Percentiles rank a stretch among this genome's conserved stretches.
These are phyloP conservation scores for Penicillium waksmanii DNA, from an alignment of 495 filamentous ascomycete genomes.

Conservation along the genomic window DNA sequence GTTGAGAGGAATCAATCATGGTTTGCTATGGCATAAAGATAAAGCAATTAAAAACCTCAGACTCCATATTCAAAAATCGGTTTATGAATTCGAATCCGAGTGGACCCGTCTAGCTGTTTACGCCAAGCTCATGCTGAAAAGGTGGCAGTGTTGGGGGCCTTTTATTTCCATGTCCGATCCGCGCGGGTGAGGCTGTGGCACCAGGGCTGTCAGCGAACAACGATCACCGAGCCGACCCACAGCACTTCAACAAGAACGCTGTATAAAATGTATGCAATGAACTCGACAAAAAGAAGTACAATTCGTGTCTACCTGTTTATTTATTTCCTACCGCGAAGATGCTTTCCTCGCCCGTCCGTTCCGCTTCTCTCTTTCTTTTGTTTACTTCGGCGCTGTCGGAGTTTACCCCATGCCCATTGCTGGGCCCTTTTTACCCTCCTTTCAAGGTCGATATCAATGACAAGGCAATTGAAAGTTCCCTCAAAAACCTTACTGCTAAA, in stretches of 20 bases:
- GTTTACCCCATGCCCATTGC: constrained; percentile 48
- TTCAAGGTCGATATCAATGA: constrained; percentile 42
- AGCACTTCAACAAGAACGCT: background rate
- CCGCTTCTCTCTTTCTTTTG: constrained; percentile 2
- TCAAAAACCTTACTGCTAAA: constrained; percentile 14
- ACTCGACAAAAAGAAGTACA: background rate
- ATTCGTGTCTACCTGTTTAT: background rate
- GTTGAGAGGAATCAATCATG: background rate
- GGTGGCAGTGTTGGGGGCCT: constrained; percentile 4
- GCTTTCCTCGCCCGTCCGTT: background rate
- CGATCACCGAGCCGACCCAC: constrained; percentile 24
- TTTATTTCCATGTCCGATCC: constrained; percentile 7
- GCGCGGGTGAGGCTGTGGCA: background rate
- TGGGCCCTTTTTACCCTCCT: constrained; percentile 52
- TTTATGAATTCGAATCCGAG: no score
- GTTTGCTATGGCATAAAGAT: background rate
- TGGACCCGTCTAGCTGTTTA: no score
- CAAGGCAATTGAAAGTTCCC: constrained; percentile 2
- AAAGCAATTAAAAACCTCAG: background rate
- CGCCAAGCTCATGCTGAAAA: no score
- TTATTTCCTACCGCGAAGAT: constrained; percentile 1
- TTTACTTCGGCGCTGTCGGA: constrained; percentile 12
- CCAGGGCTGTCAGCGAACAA: background rate
- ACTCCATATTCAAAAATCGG: no score
- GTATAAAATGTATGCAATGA: background rate